These are phyloP conservation scores for Hyaloscypha hepaticicola DNA, from an alignment of 495 filamentous ascomycete species.

Conservation along the genomic window DNA sequence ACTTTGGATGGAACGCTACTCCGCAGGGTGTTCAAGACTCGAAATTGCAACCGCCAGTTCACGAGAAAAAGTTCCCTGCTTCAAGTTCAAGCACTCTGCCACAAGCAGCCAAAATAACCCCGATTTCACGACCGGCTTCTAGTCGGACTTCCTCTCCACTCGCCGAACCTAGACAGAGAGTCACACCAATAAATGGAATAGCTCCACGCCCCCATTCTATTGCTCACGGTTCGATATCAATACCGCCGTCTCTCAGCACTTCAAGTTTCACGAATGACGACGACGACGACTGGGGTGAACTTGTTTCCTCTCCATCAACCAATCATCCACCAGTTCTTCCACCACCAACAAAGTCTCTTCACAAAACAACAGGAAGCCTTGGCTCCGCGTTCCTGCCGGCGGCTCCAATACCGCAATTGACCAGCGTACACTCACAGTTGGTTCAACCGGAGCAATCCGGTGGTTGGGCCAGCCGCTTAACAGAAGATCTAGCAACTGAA, in stretches of 20 bases:
- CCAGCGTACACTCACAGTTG: neutral
- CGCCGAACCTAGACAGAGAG: neutral
- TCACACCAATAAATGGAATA: neutral
- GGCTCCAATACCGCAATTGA: neutral
- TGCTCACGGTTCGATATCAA: neutral
- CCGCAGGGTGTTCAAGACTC: neutral
- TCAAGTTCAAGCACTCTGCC: neutral
- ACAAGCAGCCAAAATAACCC: neutral
- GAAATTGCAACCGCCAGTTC: neutral
- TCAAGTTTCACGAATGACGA: slow-evolving; percentile 28
- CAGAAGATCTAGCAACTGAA: neutral
- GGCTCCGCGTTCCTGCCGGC: slow-evolving; percentile 4
- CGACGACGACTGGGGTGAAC: slow-evolving; percentile 55
- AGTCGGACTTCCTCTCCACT: neutral
- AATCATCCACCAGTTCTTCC: slow-evolving; percentile 18
- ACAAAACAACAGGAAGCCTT: slow-evolving; percentile 22
- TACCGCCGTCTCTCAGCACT: neutral
- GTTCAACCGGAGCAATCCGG: neutral
- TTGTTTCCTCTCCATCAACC: slow-evolving; percentile 47
- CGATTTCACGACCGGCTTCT: neutral
- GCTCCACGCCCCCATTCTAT: neutral
- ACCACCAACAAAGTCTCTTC: neutral
- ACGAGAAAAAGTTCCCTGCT: neutral
- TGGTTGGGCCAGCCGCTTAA: neutral
- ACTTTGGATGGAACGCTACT: slow-evolving; percentile 39